Evolutionary conservation across 108 stramenopile species (phyloP), one percentile per base, ranked within the genome.

Genomic region (Pseudonitzschia multiseries): DNA sequence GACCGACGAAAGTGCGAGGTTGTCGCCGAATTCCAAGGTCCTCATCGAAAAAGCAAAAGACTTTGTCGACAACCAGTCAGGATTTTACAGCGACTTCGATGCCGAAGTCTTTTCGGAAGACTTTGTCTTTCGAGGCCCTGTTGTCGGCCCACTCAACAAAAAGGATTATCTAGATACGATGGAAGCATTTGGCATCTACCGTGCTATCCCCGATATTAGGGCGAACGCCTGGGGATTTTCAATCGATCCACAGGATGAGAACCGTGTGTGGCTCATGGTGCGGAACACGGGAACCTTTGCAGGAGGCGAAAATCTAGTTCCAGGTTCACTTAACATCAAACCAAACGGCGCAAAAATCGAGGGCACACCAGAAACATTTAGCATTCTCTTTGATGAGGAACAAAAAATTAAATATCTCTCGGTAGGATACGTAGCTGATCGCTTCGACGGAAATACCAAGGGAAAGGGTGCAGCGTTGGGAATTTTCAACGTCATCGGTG

Each of bases 111-210:
- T 77, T 42, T 70, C 76, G 15, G 76, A 77, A 17, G 83, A 89
- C 43, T 89, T 84, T 75, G 68, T 89, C 40, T 82, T 89, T 65
- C 81, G 85, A 0, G 87, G 87, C 9, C 85, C 85, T 0, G 33
- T 69, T 18, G 73, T 89, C 65, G 87, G 87, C n/a, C 87, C 87
- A 21, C 63, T 89, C 31, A 84, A 77, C 63, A 84, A 81, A 57
- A 64, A 74, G 26, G 87, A 89, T 54, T 82, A 78, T 50, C 14
- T 74, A 4, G 62, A 31, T 2, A 80, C 72, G 0, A 60, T 82
- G 71, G 76, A 76, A 6, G 29, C 26, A 8, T 77, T 84, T 21
- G 57, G 57, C 18, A 70, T 89, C 56, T 57, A 73, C 27, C 29
- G 69, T 32, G 83, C 87, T 0, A 74, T 89, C 53, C 84, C 84